Evolutionary conservation across 2,329 filamentous ascomycete species (phyloP).

Genomic region (Colletotrichum lentis): DNA sequence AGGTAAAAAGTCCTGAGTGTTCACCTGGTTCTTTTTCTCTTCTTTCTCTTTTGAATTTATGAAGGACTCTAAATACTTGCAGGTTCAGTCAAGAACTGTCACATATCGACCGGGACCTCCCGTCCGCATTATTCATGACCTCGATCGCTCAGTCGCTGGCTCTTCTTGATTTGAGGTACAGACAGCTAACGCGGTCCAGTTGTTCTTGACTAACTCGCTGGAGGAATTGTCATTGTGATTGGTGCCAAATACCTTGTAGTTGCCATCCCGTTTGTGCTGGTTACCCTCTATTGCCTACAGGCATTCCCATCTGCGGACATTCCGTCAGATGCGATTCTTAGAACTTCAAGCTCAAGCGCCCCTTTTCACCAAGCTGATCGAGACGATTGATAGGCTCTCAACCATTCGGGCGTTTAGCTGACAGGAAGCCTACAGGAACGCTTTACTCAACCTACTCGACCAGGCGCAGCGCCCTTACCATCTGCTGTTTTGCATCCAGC

Average conservation of each 20-base stretch:
- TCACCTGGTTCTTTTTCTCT: not conserved
- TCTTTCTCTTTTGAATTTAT: too few species aligned
- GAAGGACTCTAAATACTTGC: not conserved
- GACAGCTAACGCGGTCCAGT: slow-evolving; percentile 1
- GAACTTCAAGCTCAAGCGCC: slow-evolving; percentile 63
- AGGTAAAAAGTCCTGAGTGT: slow-evolving; percentile 17
- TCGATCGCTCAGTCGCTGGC: not conserved
- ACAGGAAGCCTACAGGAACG: slow-evolving; percentile 22
- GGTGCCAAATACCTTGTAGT: slow-evolving; percentile 57
- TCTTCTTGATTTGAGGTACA: fast-evolving
- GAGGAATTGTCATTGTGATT: slow-evolving; percentile 51
- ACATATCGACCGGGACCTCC: slow-evolving; percentile 42
- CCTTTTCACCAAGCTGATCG: slow-evolving; percentile 53
- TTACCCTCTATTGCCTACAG: slow-evolving; percentile 43
- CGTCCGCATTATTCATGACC: slow-evolving; percentile 24
- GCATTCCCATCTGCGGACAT: slow-evolving; percentile 56
- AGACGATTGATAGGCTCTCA: slow-evolving; percentile 46
- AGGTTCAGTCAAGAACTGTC: slow-evolving; percentile 44
- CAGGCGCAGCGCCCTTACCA: slow-evolving; percentile 47
- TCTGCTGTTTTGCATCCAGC: slow-evolving; percentile 57
- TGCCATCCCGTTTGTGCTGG: slow-evolving; percentile 52
- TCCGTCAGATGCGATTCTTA: slow-evolving; percentile 63
- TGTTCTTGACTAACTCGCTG: slow-evolving; percentile 11
- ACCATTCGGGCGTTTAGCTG: slow-evolving; percentile 46
- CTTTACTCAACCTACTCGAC: slow-evolving; percentile 31